Evolutionary conservation across 2,329 filamentous ascomycete species (phyloP), one percentile per base, ranked within the genome.

Genomic region (Gnomoniopsis sp.): DNA sequence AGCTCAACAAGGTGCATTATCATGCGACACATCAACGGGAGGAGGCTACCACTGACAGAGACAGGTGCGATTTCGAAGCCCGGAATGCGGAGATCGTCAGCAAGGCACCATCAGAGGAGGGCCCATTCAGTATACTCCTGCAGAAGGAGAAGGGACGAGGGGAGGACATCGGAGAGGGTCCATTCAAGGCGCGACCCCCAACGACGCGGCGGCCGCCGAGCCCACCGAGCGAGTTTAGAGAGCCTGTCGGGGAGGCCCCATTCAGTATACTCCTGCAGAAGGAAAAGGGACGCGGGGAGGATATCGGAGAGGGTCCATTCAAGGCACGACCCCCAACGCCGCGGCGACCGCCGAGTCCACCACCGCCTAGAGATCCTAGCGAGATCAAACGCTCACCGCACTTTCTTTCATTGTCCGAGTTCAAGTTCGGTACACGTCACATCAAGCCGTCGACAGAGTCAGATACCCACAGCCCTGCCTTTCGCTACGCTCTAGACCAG

Each of bases 81-180:
- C 51, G 52, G 46, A 55, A 61, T 7, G 30, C 53, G 4, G 49
- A 44, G 44, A 41, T 59, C 14, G n/a, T n/a, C n/a, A n/a, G n/a
- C n/a, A n/a, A n/a, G n/a, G n/a, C 23, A 34, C 23, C 30, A 17
- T 17, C 47, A 17, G 23, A 23, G 47, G 19, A 43, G 11, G 22
- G 11, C 11, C 19, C 36, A n/a, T 12, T 43, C 19, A 10, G 3
- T 19, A 19, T 17, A 2, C n/a, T 6, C 17, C 36, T n/a, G 21
- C 14, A 15, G 14, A 7, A 23, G 34, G 15, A 21, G 46, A 12
- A 36, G 21, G 23, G 17, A 22, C 19, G 6, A 22, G 15, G 17
- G 10, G 21, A 41, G 26, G 7, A 4, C n/a, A 15, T 30, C 26
- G 30, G 23, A 49, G 34, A 49, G 33, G 60, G 57, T 14, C 60